phyloP scores from a whole-genome alignment of 1,284 basidiomycete species.

The Sporisorium graminicola region DNA sequence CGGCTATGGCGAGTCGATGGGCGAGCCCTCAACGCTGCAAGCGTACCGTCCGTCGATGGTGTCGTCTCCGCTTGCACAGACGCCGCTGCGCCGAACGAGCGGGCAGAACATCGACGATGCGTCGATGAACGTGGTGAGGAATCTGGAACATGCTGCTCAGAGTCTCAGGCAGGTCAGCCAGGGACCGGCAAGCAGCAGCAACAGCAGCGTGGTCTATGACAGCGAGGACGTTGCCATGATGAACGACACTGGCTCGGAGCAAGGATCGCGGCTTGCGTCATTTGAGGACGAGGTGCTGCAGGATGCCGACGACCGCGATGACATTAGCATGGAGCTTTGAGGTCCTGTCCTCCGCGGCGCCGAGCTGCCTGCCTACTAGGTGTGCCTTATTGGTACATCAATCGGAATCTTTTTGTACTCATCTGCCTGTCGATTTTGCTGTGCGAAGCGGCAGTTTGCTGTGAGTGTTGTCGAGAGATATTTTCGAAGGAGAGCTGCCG shows the following conservation, averaged over 20 bases:
- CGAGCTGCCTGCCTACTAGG: background rate
- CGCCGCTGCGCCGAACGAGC: conserved; percentile 29
- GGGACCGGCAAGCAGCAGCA: conserved; percentile 26
- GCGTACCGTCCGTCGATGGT: conserved; percentile 37
- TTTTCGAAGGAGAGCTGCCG: background rate
- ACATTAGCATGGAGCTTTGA: conserved; percentile 42
- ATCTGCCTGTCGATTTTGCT: background rate
- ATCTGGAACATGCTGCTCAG: conserved; percentile 39
- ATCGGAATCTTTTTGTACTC: conserved; percentile 3
- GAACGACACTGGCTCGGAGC: conserved; percentile 28
- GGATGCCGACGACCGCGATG: conserved; percentile 32
- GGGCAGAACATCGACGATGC: conserved; percentile 17
- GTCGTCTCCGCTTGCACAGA: conserved; percentile 45
- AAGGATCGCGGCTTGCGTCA: conserved; percentile 23
- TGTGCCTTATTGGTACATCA: background rate
- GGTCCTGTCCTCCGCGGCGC: no score
- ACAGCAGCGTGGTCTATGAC: conserved; percentile 12
- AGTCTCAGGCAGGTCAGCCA: conserved; percentile 13
- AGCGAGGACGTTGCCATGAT: conserved; percentile 38
- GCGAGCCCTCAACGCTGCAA: conserved; percentile 43
- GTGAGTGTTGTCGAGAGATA: background rate
- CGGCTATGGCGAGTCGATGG: conserved; percentile 42
- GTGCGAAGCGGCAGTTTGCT: background rate
- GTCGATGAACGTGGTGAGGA: conserved; percentile 13
- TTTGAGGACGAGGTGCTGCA: conserved; percentile 28